Percentiles rank a stretch among this genome's conserved stretches.
Conservation (phyloP, 306 rosid species). For the Quercus variabilis region DNA sequence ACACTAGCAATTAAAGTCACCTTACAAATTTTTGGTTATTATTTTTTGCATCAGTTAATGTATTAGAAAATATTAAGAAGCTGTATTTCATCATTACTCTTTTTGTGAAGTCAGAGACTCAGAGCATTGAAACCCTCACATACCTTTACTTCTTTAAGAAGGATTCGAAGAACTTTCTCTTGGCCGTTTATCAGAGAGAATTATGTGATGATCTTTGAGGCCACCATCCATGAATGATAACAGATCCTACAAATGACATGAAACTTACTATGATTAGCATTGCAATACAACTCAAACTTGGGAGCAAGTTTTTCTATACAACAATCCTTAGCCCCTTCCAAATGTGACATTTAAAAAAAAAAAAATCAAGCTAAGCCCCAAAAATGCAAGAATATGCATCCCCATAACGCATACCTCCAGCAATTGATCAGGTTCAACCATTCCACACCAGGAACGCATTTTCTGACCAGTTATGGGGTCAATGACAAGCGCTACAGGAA, state of each 20-base stretch:
- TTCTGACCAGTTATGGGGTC: slow-evolving; percentile 98
- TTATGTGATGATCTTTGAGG: slow-evolving; percentile 77
- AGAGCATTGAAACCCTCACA: background rate
- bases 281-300: background rate
- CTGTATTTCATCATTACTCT: background rate
- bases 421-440: slow-evolving; percentile 88
- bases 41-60: background rate
- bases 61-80: background rate
- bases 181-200: slow-evolving; percentile 87
- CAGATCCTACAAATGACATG: slow-evolving; percentile 59
- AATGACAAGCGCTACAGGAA: slow-evolving; percentile 87
- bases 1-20: background rate
- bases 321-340: background rate
- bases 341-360: no score
- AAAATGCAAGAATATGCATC: background rate
- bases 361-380: no score
- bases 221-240: slow-evolving; percentile 80
- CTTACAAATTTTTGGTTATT: background rate
- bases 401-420: slow-evolving; percentile 59
- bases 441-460: slow-evolving; percentile 88
- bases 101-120: no score
- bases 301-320: background rate
- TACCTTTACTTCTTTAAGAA: slow-evolving; percentile 70
- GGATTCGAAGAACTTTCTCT: slow-evolving; percentile 64
- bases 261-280: slow-evolving; percentile 18